Base-by-base conservation (phyloP, 2,329 filamentous ascomycete genomes). In the Purpureocillium lavendulum region DNA sequence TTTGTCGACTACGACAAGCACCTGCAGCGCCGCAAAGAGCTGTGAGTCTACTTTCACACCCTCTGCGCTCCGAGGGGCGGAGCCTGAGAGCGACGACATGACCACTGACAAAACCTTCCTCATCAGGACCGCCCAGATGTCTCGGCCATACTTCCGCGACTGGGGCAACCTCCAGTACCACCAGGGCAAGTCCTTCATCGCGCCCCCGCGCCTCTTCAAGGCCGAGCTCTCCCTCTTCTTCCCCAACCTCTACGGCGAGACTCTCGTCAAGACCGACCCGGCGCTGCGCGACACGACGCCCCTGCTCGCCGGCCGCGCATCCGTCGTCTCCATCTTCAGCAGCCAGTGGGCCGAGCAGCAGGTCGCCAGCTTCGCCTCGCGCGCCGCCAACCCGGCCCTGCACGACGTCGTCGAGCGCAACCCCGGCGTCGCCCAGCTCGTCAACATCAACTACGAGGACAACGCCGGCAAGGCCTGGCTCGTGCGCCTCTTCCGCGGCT, bases 131-230 rank as follows among this genome's bases (percentile, higher is more conserved):
- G 73, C 77, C 49, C 80, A 87, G 59, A 82, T 94, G 55, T 70
- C 82, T 15, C 85, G 86, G 42, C 89, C 90, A 2, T 98, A 98
- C 64, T 98, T 95, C 67, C 84, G 88, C 60, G 90, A 98, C 71
- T 96, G 88, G 84, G 78, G 77, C 43, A 92, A 94, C 64, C 76
- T 96, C 61, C 71, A 73, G 38, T 75, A 82, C 49, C 82, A 92
- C 64, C 79, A 88, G 52, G 92, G 92, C 54, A 98, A 98, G 64
- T 87, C 87, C 17, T 98, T 96, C 65, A 69, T 90, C 38, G 81
- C 87, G 15, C 90, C 90, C 30, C 78, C 84, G 4, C 73, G 83
- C n/a, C 73, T 90, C 36, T 97, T 97, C 72, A 84, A 81, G 54
- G 74, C 74, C 48, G 86, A 94, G 30, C 74, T 80, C 38, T 84